A percentile compares a stretch with the other conserved stretches of the same genome.
Conservation (phyloP, 305 asterid species). For the Galium porrigens region DNA sequence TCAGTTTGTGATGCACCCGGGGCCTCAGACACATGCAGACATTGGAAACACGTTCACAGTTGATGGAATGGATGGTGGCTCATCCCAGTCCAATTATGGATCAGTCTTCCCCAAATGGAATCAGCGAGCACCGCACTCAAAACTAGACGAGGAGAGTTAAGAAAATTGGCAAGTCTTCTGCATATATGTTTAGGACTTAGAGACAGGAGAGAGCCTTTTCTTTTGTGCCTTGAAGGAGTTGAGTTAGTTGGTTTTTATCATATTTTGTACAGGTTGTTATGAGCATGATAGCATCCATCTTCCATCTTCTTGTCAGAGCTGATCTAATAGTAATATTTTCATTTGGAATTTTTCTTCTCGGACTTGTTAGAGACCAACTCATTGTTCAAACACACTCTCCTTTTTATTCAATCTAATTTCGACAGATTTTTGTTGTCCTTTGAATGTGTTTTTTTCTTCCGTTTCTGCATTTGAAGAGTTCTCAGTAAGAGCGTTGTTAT, state of each 20-base stretch:
- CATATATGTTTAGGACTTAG: slow-evolving; percentile 12
- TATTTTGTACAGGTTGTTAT: slow-evolving; percentile 8
- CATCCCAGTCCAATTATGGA: slow-evolving; percentile 22
- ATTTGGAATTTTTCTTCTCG: background rate
- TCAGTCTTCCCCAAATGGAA: slow-evolving; percentile 36
- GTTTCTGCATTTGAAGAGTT: background rate
- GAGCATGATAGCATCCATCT: background rate
- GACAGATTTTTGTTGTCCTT: background rate
- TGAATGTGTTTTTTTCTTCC: background rate
- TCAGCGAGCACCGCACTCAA: slow-evolving; percentile 19
- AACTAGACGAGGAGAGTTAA: slow-evolving; percentile 17
- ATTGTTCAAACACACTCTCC: background rate
- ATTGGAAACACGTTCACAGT: slow-evolving; percentile 24
- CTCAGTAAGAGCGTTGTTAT: background rate
- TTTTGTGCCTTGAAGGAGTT: background rate
- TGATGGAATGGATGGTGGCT: slow-evolving; percentile 28
- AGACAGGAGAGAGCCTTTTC: slow-evolving; percentile 4
- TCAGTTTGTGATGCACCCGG: slow-evolving; percentile 26
- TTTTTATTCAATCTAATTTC: slow-evolving; percentile 1
- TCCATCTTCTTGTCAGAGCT: slow-evolving; percentile 3
- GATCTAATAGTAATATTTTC: background rate
- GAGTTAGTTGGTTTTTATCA: slow-evolving; percentile 6
- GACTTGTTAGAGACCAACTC: background rate
- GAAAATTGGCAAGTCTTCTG: slow-evolving; percentile 1
- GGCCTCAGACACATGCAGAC: slow-evolving; percentile 18